Percentiles rank a stretch among this genome's conserved stretches.
These are phyloP conservation scores for Colletotrichum tropicicola DNA, from an alignment of 2,329 filamentous ascomycete genomes.

Conservation along the genomic window DNA sequence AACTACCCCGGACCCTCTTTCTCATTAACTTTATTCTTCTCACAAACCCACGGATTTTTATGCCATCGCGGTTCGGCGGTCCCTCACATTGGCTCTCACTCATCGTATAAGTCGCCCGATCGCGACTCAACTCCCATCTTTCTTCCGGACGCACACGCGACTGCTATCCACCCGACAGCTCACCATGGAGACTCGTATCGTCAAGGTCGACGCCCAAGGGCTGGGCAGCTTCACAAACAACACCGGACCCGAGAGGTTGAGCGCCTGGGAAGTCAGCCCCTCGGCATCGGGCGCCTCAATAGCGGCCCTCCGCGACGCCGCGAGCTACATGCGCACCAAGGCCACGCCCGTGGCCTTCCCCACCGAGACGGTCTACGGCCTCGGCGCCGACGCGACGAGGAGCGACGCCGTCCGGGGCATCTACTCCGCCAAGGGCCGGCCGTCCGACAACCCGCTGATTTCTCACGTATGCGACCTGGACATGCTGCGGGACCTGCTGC, in stretches of 20 bases:
- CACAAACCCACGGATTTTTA: background rate
- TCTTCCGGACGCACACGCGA: background rate
- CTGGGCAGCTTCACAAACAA: slow-evolving; percentile 45
- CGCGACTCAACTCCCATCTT: background rate
- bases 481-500: slow-evolving; percentile 75
- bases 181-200: slow-evolving; percentile 51
- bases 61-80: background rate
- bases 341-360: slow-evolving; percentile 91
- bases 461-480: slow-evolving; percentile 85
- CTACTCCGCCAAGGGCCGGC: slow-evolving; percentile 88
- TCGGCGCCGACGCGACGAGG: slow-evolving; percentile 94
- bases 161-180: background rate
- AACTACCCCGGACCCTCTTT: slow-evolving; percentile 17
- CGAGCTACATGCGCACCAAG: slow-evolving; percentile 68
- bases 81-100: slow-evolving; percentile 15
- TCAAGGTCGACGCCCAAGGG: slow-evolving; percentile 42
- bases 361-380: slow-evolving; percentile 96
- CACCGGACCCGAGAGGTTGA: slow-evolving; percentile 42
- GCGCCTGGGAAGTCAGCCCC: slow-evolving; percentile 52
- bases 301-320: slow-evolving; percentile 68
- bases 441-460: slow-evolving; percentile 94
- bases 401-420: slow-evolving; percentile 88
- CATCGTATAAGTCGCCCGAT: slow-evolving; percentile 27
- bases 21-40: background rate
- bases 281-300: slow-evolving; percentile 41